These are phyloP conservation scores for Auxenochlorella protothecoides DNA, from an alignment of 139 green algal species.

Conservation along the genomic window DNA sequence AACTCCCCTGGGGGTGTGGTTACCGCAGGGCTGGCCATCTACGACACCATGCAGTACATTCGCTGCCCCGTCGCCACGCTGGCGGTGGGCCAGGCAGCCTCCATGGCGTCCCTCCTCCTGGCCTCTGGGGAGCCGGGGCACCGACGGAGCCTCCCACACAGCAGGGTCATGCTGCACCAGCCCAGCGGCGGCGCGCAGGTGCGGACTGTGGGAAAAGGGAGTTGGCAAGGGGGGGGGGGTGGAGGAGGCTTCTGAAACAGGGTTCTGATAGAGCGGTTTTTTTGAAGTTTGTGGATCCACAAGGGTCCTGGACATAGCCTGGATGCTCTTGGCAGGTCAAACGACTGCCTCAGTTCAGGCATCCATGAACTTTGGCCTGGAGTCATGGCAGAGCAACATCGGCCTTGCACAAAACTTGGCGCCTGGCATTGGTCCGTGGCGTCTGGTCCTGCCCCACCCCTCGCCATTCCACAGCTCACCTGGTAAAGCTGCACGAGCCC, in stretches of 20 bases:
- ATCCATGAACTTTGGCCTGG: no score
- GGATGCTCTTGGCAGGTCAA: no score
- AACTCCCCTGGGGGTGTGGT: slow-evolving; percentile 88
- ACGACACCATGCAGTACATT: slow-evolving; percentile 99
- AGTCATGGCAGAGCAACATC: no score
- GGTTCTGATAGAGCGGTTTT: no score
- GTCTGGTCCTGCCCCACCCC: no score
- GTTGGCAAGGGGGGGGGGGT: neutral
- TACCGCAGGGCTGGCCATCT: slow-evolving; percentile 89
- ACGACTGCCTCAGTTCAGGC: no score
- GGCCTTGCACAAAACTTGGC: neutral
- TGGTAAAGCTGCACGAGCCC: no score
- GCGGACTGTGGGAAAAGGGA: neutral
- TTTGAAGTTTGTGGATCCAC: no score
- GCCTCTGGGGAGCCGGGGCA: slow-evolving; percentile 64
- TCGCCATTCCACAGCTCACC: no score
- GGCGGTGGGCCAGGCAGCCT: slow-evolving; percentile 85
- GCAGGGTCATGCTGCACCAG: slow-evolving; percentile 96
- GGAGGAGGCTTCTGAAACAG: no score
- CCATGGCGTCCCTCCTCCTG: slow-evolving; percentile 90
- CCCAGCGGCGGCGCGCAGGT: slow-evolving; percentile 65
- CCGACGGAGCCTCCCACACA: slow-evolving; percentile 71
- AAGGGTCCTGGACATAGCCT: no score
- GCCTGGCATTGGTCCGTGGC: no score
- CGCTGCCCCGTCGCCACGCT: slow-evolving; percentile 78